Percentiles rank a stretch among this genome's conserved stretches.
These are phyloP conservation scores for Tuber brumale DNA, from an alignment of 495 filamentous ascomycete genomes.

Conservation along the genomic window DNA sequence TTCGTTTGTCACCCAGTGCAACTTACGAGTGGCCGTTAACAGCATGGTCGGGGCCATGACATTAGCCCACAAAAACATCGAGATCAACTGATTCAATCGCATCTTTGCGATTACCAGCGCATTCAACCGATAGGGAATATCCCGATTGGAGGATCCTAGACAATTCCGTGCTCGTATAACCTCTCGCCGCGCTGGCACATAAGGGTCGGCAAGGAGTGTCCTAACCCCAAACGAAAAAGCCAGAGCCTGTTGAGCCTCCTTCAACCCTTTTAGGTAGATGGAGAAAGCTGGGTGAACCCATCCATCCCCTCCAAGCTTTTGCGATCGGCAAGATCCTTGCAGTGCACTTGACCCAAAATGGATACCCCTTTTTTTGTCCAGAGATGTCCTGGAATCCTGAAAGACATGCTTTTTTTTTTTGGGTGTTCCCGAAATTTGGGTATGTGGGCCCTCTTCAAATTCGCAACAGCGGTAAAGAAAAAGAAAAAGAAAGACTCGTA, in stretches of 20 bases:
- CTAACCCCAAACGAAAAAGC: neutral
- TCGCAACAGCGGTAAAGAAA: neutral
- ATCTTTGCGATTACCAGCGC: neutral
- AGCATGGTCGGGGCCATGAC: neutral
- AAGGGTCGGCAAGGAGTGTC: neutral
- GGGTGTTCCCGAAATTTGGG: neutral
- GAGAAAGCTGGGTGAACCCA: neutral
- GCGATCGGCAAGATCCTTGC: constrained; percentile 2
- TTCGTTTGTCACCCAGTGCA: neutral
- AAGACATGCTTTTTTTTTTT: neutral
- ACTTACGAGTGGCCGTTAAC: neutral
- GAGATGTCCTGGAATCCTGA: neutral
- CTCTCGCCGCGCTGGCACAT: neutral
- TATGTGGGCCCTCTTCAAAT: neutral
- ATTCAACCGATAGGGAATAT: neutral
- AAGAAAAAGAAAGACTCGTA: neutral
- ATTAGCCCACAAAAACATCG: neutral
- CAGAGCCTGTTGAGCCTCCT: neutral
- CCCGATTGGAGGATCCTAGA: neutral
- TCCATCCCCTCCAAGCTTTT: neutral
- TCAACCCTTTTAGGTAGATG: neutral
- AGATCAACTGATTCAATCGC: neutral
- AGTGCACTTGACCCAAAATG: neutral
- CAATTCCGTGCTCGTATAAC: neutral
- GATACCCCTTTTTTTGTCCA: neutral